A percentile compares a stretch with the other conserved stretches of the same genome.
Conservation (phyloP, 225 moss, liverwort and hornwort species). For the Climacium dendroides region DNA sequence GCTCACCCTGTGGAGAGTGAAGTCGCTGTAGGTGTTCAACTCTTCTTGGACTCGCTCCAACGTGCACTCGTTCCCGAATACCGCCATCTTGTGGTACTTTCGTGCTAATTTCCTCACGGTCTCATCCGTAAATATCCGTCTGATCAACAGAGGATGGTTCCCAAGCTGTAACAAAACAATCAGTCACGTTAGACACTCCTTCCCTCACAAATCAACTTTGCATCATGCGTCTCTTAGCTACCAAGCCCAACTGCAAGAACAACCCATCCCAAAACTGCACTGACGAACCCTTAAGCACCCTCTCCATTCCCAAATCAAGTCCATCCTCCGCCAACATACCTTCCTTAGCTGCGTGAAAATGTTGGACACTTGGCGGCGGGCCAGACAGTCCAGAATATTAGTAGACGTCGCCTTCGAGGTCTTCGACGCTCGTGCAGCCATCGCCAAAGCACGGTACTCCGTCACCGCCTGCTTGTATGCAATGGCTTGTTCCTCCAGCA, state of each 20-base stretch:
- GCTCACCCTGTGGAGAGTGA: constrained; percentile 56
- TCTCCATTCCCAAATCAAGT: not conserved
- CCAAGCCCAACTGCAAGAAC: not conserved
- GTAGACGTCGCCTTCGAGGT: constrained; percentile 31
- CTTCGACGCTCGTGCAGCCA: constrained; percentile 51
- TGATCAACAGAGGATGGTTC: constrained; percentile 79
- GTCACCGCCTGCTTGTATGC: constrained; percentile 78
- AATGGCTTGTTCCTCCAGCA: constrained; percentile 58
- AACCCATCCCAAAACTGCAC: not conserved
- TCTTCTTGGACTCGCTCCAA: constrained; percentile 84
- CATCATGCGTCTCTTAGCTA: not conserved
- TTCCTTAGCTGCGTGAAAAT: constrained; percentile 93
- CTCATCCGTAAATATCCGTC: constrained; percentile 68
- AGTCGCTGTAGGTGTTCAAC: constrained; percentile 78
- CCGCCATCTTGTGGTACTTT: constrained; percentile 63
- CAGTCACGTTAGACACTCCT: not conserved
- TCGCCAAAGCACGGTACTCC: constrained; percentile 70
- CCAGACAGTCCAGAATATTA: constrained; percentile 37
- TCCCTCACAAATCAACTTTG: not conserved
- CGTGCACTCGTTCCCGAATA: constrained; percentile 87
- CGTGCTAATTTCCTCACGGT: constrained; percentile 55
- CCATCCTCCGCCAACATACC: constrained; percentile 11
- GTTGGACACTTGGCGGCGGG: constrained; percentile 76
- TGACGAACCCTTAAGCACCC: not conserved
- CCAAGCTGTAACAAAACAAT: constrained; percentile 37